These are phyloP conservation scores for Cicer cuneatum DNA, from an alignment of 306 rosid genomes.

Conservation along the genomic window DNA sequence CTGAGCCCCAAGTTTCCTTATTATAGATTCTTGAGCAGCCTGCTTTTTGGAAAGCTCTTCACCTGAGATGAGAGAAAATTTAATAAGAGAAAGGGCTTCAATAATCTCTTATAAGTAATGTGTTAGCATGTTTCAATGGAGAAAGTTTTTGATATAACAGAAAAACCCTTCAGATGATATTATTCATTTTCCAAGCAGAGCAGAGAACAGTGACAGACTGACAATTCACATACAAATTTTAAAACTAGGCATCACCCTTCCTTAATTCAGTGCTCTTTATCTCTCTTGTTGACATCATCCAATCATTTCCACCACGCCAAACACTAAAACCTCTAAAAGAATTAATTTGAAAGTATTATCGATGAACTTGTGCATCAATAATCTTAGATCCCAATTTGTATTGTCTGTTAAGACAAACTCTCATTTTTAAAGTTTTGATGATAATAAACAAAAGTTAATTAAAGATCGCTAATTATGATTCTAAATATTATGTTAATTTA, in stretches of 20 bases:
- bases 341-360: constrained; percentile 11
- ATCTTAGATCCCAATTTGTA: constrained; percentile 19
- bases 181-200: constrained; percentile 27
- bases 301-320: constrained; percentile 38
- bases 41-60: constrained; percentile 98
- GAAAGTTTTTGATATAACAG: constrained; percentile 27
- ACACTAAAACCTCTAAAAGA: constrained; percentile 23
- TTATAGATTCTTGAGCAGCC: constrained; percentile 93
- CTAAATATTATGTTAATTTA: too few species aligned
- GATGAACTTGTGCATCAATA: neutral
- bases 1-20: constrained; percentile 93
- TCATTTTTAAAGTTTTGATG: too few species aligned
- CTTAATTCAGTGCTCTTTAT: constrained; percentile 18
- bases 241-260: neutral
- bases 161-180: constrained; percentile 25
- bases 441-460: too few species aligned
- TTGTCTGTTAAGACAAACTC: too few species aligned
- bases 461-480: too few species aligned
- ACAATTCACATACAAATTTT: constrained; percentile 14
- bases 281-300: constrained; percentile 23
- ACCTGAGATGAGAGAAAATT: constrained; percentile 62
- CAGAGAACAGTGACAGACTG: neutral
- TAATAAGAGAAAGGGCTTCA: constrained; percentile 23
- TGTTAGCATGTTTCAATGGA: constrained; percentile 26
- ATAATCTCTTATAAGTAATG: constrained; percentile 26